phyloP scores from a whole-genome alignment of 192 early-diverging fungal species.

The Backusella macrospora region DNA sequence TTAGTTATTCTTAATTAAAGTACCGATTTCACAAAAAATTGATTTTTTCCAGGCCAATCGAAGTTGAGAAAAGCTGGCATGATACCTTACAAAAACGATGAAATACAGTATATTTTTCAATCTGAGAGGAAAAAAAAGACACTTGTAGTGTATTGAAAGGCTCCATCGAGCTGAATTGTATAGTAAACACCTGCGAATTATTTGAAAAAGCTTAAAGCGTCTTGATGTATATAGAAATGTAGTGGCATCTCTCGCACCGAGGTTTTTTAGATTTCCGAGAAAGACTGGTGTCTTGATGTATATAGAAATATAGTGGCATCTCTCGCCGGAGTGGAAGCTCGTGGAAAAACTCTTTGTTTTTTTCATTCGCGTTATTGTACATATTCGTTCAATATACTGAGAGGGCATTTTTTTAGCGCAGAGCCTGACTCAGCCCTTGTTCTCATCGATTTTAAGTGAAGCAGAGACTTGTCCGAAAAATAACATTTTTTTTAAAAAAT shows the following conservation, averaged over 20 bases:
- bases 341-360: not conserved
- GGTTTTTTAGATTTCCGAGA: no score
- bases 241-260: not conserved
- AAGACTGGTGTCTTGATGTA: no score
- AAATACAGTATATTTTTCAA: not conserved
- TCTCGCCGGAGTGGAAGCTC: not conserved
- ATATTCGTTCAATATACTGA: not conserved
- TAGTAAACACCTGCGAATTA: not conserved
- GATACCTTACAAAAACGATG: no score
- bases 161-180: slow-evolving; percentile 16
- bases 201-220: not conserved
- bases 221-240: not conserved
- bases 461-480: no score
- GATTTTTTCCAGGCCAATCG: no score
- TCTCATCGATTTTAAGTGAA: no score
- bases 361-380: not conserved
- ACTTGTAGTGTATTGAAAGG: not conserved
- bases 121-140: not conserved
- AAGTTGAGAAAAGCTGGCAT: no score
- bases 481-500: no score
- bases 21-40: no score
- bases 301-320: not conserved
- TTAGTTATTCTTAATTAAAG: no score
- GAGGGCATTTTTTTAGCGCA: no score
- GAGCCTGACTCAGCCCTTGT: no score